phyloP scores from a whole-genome alignment of 106 monocot species.

The Posidonia australis region DNA sequence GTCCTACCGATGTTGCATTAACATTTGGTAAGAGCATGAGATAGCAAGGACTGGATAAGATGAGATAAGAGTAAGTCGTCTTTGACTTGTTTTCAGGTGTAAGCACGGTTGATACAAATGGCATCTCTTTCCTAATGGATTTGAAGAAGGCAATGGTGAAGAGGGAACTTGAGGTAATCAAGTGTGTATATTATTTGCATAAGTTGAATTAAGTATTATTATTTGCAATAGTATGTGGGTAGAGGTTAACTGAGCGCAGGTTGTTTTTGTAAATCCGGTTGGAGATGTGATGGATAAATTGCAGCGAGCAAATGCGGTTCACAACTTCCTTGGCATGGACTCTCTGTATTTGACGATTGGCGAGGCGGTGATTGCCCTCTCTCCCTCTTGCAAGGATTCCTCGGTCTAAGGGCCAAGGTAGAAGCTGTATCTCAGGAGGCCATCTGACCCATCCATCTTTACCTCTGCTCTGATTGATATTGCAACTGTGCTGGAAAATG shows the following conservation, averaged over 20 bases:
- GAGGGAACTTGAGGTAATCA: constrained; percentile 47
- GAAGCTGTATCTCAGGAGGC: too few species aligned
- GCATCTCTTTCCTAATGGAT: constrained; percentile 52
- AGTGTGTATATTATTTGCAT: too few species aligned
- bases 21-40: too few species aligned
- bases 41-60: too few species aligned
- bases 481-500: too few species aligned
- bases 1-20: too few species aligned
- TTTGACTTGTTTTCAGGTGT: constrained; percentile 61
- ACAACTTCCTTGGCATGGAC: constrained; percentile 29
- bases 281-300: constrained; percentile 72
- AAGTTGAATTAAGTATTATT: too few species aligned
- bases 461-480: too few species aligned
- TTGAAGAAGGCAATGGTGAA: constrained; percentile 55
- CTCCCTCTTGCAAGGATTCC: constrained; percentile 24
- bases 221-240: too few species aligned
- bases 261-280: constrained; percentile 44
- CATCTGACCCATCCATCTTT: too few species aligned
- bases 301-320: constrained; percentile 41
- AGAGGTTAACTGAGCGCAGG: too few species aligned
- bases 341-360: constrained; percentile 42
- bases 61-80: too few species aligned
- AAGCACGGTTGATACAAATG: constrained; percentile 60
- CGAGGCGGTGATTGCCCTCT: constrained; percentile 39
- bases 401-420: neutral